Conservation (phyloP, 2,329 filamentous ascomycete genomes). For the Pseudogymnoascus pannorum region DNA sequence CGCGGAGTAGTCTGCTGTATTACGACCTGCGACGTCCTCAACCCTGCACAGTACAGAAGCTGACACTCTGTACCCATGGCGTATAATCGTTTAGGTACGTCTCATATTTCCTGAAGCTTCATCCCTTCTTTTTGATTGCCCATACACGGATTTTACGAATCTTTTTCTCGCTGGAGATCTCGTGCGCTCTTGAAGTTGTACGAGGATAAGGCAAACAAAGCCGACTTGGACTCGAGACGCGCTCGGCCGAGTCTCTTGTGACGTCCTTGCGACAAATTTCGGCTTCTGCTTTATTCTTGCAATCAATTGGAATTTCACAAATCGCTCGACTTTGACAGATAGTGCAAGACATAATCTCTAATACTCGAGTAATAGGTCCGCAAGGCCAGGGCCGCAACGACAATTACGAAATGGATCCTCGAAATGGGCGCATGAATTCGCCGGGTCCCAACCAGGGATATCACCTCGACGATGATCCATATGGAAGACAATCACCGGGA, state of each 20-base stretch:
- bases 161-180: background rate
- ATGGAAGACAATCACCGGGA: slow-evolving; percentile 23
- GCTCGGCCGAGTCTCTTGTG: background rate
- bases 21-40: background rate
- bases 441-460: slow-evolving; percentile 54
- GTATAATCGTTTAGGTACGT: slow-evolving; percentile 68
- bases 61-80: slow-evolving; percentile 41
- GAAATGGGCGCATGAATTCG: slow-evolving; percentile 61
- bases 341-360: slow-evolving; percentile 3
- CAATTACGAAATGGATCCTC: slow-evolving; percentile 55
- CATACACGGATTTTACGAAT: background rate
- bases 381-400: slow-evolving; percentile 40
- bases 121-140: background rate
- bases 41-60: background rate
- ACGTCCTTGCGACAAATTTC: background rate
- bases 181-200: background rate
- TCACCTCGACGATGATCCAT: slow-evolving; percentile 65
- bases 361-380: slow-evolving; percentile 8
- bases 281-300: background rate
- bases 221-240: background rate
- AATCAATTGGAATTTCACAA: background rate
- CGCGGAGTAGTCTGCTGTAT: too few relatives aligned
- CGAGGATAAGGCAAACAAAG: background rate
- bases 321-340: background rate
- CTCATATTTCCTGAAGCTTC: slow-evolving; percentile 14